Percentiles rank a stretch among this genome's conserved stretches.
Evolutionary conservation across 2,329 filamentous ascomycete genomes (phyloP).

Genomic region (Pyrenochaeta sp.): DNA sequence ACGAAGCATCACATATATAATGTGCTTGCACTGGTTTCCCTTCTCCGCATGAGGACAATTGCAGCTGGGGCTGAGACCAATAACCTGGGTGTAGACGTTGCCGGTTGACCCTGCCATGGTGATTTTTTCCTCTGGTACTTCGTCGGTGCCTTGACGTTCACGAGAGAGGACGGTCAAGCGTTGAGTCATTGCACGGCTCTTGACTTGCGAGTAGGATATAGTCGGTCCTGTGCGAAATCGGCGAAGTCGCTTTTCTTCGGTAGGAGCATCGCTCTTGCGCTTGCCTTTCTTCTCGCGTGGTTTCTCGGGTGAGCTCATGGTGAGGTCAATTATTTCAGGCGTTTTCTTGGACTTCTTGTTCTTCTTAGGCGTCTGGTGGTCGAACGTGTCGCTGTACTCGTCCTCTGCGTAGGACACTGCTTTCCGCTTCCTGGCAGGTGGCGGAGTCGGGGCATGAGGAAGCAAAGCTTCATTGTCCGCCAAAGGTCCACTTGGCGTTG

Average conservation of each 20-base stretch:
- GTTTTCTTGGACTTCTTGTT: slow-evolving; percentile 5
- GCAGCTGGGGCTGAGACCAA: slow-evolving; percentile 61
- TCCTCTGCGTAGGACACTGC: slow-evolving; percentile 14
- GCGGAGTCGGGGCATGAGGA: not conserved
- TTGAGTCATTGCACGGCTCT: slow-evolving; percentile 59
- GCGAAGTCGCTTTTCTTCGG: slow-evolving; percentile 41
- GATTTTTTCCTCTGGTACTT: slow-evolving; percentile 60
- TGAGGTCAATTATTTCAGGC: slow-evolving; percentile 14
- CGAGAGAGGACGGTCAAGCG: slow-evolving; percentile 66
- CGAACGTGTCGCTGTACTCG: slow-evolving; percentile 5
- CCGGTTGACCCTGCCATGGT: slow-evolving; percentile 67
- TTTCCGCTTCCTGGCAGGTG: slow-evolving; percentile 33
- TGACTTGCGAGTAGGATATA: slow-evolving; percentile 54
- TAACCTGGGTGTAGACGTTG: slow-evolving; percentile 66
- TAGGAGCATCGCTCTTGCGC: slow-evolving; percentile 15
- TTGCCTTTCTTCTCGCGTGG: slow-evolving; percentile 27
- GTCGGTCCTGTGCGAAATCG: slow-evolving; percentile 52
- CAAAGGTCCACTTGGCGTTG: too few relatives aligned
- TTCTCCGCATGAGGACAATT: slow-evolving; percentile 63
- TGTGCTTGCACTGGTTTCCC: slow-evolving; percentile 70
- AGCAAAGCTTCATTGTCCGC: too few relatives aligned
- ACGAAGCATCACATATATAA: slow-evolving; percentile 66
- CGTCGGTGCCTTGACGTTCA: slow-evolving; percentile 52
- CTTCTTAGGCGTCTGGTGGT: slow-evolving; percentile 11
- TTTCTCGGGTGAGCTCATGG: slow-evolving; percentile 18